Base-by-base conservation (phyloP, 2,329 filamentous ascomycete genomes). In the Parafenestella ontariensis region DNA sequence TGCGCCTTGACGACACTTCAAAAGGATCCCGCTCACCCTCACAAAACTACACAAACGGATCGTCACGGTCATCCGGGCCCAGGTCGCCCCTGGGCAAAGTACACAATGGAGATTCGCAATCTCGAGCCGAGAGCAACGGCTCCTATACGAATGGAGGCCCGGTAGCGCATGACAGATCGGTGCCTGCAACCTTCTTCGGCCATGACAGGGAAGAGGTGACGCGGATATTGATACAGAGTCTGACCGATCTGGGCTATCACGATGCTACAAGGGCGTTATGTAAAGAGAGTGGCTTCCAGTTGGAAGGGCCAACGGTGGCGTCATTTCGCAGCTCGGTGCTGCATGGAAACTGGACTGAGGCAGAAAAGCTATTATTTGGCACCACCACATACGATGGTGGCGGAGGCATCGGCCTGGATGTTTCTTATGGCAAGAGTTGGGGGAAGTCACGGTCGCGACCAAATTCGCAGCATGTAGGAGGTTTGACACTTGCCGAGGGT, bases 151-250 rank as follows among this genome's bases (percentile, higher is more conserved):
- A 81, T 59, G 77, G 78, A 21, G 64, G 56, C 43, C 64, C 73
- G 47, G 64, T 72, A 57, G 57, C 69, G 9, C 72, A 69, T 45
- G 69, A 69, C 21, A 66, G 64, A 36, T 53, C 69, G 20, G 40
- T 69, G 18, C 66, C 74, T 24, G 42, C 79, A 5, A 79, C 80
- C 29, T 98, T 96, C 74, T 89, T 87, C 70, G 93, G 92, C 17
- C 94, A 98, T 72, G 87, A 95, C 71, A 87, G 92, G 72, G 92
- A 96, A 80, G 94, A 99, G 78, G 89, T 98, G 40, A 96, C 94
- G 5, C 84, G 95, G 49, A 89, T 98, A 60, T 78, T 99, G 66
- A 95, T 99, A 68, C 95, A 99, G 76, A 90, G 92, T 31, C 79
- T 99, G 61, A 86, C 87, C 21, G 94, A 97, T 73, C 83, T 99